Evolutionary conservation across 257 asterid genomes (phyloP), one percentile per base, ranked within the genome.

Genomic region (Primulina huaijiensis): DNA sequence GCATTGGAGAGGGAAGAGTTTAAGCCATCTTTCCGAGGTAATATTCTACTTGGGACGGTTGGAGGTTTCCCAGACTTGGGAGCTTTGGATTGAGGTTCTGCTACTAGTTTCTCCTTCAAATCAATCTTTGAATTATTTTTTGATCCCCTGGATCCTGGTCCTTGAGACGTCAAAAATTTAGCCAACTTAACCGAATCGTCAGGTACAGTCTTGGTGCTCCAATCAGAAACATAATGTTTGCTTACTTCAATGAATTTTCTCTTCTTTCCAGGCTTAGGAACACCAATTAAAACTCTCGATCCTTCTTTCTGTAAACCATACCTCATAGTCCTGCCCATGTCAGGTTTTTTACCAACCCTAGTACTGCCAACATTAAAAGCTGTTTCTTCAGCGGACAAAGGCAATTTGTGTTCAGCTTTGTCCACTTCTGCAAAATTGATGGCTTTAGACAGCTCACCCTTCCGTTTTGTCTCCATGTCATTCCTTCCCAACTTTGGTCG

Each of bases 181-280:
- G 95, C 67, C 64, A 85, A 70, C 71, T 86, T 89, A 37, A 71
- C 87, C 10, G 92, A 82, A 79, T 85, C 95, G 65, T 75, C 78
- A 7, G 86, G 80, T 64, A 74, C 74, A 37, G 79, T 72, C 82
- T 82, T 86, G 68, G 75, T 60, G 71, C 62, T 77, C 77, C 69
- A 70, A 59, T 89, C 94, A 53, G 96, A 86, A 76, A 75, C 91
- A 58, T 87, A 89, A 75, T 94, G 97, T 74, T 94, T 89, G 91
- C 95, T 89, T 34, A 94, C 97, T 33, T 94, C 98, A 96, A 92
- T 92, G 80, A 88, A 94, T 74, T 94, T 94, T 78, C 95, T 84
- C 76, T 87, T 94, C 86, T 88, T 91, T 65, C 97, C 99, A 68
- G 97, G 99, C 75, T 83, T 88, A 8, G 99, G 97, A 64, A 91